These are phyloP conservation scores for Chenopodium berlandieri DNA, from an alignment of 148 eudicot species.

Conservation along the genomic window DNA sequence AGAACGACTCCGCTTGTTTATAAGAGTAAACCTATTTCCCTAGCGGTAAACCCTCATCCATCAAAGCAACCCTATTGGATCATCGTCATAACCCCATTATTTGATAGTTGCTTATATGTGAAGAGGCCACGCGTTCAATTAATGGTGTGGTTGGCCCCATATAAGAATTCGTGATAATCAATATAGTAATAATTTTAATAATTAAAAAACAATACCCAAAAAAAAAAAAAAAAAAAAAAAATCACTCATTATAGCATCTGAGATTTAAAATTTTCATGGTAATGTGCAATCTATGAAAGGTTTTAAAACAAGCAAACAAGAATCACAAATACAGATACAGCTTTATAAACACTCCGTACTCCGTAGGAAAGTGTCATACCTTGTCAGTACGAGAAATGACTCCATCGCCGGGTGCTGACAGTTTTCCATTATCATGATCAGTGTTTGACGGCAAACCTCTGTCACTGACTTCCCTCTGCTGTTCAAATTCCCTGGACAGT, in stretches of 20 bases:
- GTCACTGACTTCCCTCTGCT: conserved; percentile 86
- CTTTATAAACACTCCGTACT: neutral
- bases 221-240: no score
- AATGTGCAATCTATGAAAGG: neutral
- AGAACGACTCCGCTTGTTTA: no score
- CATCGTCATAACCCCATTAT: no score
- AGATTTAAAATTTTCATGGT: neutral
- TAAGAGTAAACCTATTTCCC: no score
- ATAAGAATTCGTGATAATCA: no score
- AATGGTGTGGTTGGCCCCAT: no score
- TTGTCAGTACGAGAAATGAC: conserved; percentile 49
- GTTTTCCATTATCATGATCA: conserved; percentile 44
- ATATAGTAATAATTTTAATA: no score
- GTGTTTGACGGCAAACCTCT: conserved; percentile 59
- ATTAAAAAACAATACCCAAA: no score
- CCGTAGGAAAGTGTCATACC: conserved; percentile 32
- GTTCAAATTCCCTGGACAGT: conserved; percentile 85
- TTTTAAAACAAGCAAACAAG: neutral
- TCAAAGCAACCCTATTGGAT: no score
- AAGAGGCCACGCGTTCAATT: no score
- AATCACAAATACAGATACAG: neutral
- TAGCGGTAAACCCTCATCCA: no score
- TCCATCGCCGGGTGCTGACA: conserved; percentile 37
- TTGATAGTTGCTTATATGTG: no score
- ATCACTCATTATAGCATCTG: neutral